These are phyloP conservation scores for Pythium dissimile DNA, from an alignment of 352 stramenopile species.

Conservation along the genomic window DNA sequence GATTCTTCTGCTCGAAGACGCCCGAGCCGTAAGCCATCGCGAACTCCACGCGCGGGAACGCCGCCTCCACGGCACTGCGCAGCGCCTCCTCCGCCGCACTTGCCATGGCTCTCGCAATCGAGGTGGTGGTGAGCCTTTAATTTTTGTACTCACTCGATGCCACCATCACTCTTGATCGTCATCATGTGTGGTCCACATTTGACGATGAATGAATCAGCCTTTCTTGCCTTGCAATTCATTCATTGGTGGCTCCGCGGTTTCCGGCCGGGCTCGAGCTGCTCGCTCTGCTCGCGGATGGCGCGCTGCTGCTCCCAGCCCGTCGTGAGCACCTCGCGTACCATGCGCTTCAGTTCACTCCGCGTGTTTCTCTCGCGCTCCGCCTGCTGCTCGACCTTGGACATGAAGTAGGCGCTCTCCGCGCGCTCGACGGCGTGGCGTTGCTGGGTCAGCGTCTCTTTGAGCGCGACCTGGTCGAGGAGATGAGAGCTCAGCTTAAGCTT, in stretches of 20 bases:
- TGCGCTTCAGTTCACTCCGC: conserved; percentile 21
- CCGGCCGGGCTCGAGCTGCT: background rate
- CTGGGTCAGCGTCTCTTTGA: conserved; percentile 36
- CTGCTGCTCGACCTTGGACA: conserved; percentile 41
- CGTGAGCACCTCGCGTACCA: conserved; percentile 37
- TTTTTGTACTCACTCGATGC: too few species aligned
- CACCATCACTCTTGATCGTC: conserved; percentile 5
- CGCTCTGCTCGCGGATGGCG: conserved; percentile 15
- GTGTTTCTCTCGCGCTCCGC: conserved; percentile 28
- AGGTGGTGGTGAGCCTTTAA: background rate
- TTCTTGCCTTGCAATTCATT: background rate
- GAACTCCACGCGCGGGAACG: conserved; percentile 74
- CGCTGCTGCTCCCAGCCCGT: conserved; percentile 47
- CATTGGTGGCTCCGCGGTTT: background rate
- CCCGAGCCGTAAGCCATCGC: conserved; percentile 84
- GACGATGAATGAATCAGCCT: background rate
- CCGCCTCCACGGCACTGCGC: conserved; percentile 44
- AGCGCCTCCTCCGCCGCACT: conserved; percentile 28
- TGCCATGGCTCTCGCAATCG: background rate
- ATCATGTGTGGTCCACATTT: background rate
- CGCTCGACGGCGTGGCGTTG: conserved; percentile 41
- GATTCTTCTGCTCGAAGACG: conserved; percentile 75
- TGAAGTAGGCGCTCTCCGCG: conserved; percentile 53
- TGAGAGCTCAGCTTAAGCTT: conserved; percentile 44
- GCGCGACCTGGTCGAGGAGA: conserved; percentile 43